phyloP scores from a whole-genome alignment of 345 rosid species.

The Melastoma malabathricum region DNA sequence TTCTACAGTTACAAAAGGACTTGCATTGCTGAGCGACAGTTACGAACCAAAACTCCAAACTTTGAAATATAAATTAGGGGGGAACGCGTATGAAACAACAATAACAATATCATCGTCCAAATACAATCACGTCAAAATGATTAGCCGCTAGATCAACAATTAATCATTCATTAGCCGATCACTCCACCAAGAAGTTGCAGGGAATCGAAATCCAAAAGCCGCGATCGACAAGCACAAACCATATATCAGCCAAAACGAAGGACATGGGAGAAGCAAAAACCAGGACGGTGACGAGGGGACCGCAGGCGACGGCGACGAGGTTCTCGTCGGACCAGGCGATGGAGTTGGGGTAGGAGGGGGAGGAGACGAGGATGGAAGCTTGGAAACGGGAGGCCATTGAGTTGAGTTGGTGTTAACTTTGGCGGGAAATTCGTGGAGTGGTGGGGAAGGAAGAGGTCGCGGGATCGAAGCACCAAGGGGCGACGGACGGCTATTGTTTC shows the following conservation, averaged over 20 bases:
- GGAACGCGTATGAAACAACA: too few relatives aligned
- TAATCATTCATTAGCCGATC: too few relatives aligned
- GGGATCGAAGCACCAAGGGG: constrained; percentile 8
- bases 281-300: constrained; percentile 71
- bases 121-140: too few relatives aligned
- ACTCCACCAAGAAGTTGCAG: too few relatives aligned
- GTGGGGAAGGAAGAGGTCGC: constrained; percentile 1
- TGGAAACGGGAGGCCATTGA: constrained; percentile 74
- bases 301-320: constrained; percentile 77
- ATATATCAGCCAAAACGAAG: neutral
- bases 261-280: constrained; percentile 17
- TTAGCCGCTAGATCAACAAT: too few relatives aligned
- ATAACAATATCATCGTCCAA: too few relatives aligned
- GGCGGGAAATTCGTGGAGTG: too few relatives aligned
- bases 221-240: too few relatives aligned
- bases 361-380: constrained; percentile 58
- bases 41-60: neutral
- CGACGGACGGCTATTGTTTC: neutral
- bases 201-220: too few relatives aligned
- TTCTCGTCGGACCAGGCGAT: constrained; percentile 93
- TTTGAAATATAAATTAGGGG: too few relatives aligned
- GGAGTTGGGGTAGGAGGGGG: constrained; percentile 68
- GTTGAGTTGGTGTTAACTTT: neutral
- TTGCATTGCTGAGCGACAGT: neutral
- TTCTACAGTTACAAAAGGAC: constrained; percentile 26